Evolutionary conservation across 2,329 filamentous ascomycete species (phyloP).

Genomic region (Pseudonectria buxi): DNA sequence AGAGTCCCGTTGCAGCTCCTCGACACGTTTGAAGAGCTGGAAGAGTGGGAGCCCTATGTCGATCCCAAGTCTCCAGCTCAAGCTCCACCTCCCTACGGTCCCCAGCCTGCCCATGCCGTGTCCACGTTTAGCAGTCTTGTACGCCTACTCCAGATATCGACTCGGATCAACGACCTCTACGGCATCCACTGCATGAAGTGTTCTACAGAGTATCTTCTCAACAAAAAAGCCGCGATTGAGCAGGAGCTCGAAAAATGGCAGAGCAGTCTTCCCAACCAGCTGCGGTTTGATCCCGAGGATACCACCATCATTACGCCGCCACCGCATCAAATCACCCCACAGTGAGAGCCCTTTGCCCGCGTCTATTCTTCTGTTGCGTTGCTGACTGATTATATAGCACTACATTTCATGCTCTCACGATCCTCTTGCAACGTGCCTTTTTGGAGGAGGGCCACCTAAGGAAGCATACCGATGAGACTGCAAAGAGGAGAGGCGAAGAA

Average conservation of each 20-base stretch:
- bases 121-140: conserved; percentile 24
- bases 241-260: conserved; percentile 23
- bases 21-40: conserved; percentile 28
- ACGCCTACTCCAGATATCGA: conserved; percentile 22
- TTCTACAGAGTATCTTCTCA: conserved; percentile 18
- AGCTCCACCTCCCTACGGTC: conserved; percentile 19
- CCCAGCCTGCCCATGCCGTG: conserved; percentile 23
- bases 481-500: conserved; percentile 22
- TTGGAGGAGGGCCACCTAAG: conserved; percentile 27
- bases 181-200: conserved; percentile 22
- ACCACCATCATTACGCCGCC: conserved; percentile 19
- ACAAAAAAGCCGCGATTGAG: conserved; percentile 21
- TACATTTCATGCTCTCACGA: conserved; percentile 35
- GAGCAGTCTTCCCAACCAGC: conserved; percentile 15
- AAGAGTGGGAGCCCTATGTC: conserved; percentile 28
- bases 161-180: conserved; percentile 21
- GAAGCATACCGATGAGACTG: conserved; percentile 18
- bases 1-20: conserved; percentile 25
- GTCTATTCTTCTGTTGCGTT: conserved; percentile 4
- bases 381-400: conserved; percentile 12
- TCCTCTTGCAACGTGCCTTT: conserved; percentile 39
- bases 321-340: conserved; percentile 24
- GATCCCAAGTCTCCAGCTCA: conserved; percentile 21
- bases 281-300: conserved; percentile 23
- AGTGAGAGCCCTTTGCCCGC: conserved; percentile 15